A percentile compares a stretch with the other conserved stretches of the same genome.
These are phyloP conservation scores for Brasilioporus rufonigricans DNA, from an alignment of 768 basidiomycete species.

Conservation along the genomic window DNA sequence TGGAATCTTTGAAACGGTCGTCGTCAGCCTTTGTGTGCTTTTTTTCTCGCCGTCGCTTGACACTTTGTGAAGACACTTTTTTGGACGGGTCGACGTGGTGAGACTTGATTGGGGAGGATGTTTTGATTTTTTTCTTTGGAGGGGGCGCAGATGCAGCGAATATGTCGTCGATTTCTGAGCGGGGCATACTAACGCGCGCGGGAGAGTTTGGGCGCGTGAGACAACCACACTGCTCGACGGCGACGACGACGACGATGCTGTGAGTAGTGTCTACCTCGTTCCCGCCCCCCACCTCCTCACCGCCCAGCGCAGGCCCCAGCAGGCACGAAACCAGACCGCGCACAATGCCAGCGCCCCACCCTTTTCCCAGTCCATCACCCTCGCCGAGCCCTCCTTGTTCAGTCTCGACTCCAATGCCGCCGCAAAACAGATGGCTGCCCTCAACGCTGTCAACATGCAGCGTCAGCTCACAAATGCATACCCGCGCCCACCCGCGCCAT, in stretches of 20 bases:
- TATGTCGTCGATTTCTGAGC: conserved; percentile 85
- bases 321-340: conserved; percentile 23
- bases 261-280: conserved; percentile 19
- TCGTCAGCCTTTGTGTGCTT: conserved; percentile 35
- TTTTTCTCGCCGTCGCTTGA: conserved; percentile 30
- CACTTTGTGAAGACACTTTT: conserved; percentile 30
- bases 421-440: conserved; percentile 81
- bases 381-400: conserved; percentile 42
- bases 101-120: neutral
- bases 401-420: conserved; percentile 62
- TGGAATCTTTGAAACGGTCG: conserved; percentile 66
- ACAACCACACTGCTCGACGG: conserved; percentile 16
- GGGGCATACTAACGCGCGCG: conserved; percentile 33
- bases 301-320: conserved; percentile 40
- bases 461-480: conserved; percentile 55
- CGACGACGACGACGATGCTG: conserved; percentile 32
- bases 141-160: conserved; percentile 50
- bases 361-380: conserved; percentile 20
- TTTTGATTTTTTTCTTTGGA: conserved; percentile 42
- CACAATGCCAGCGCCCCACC: conserved; percentile 17
- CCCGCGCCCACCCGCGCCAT: conserved; percentile 42
- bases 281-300: neutral
- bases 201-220: conserved; percentile 17
- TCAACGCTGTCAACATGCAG: conserved; percentile 54
- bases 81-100: conserved; percentile 55